Evolutionary conservation across 2,329 filamentous ascomycete genomes (phyloP).

Genomic region (Sporothrix protearum): DNA sequence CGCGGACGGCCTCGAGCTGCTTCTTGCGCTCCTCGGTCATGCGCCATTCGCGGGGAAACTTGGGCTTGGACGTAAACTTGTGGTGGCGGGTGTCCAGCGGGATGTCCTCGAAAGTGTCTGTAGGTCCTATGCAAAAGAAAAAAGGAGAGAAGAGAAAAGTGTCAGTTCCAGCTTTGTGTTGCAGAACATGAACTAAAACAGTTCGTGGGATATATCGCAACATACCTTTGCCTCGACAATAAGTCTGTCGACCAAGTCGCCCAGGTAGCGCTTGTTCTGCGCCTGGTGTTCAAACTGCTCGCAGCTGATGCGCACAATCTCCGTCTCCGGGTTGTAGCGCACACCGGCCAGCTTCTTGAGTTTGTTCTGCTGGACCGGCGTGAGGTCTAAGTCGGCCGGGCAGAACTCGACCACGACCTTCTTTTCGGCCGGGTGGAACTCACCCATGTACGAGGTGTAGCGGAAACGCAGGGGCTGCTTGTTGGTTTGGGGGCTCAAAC

Average conservation of each 20-base stretch:
- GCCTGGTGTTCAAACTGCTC: slow-evolving; percentile 84
- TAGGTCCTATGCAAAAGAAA: slow-evolving; percentile 53
- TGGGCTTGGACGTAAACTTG: slow-evolving; percentile 60
- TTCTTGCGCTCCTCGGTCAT: slow-evolving; percentile 66
- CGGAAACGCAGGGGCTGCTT: slow-evolving; percentile 81
- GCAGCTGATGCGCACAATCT: slow-evolving; percentile 83
- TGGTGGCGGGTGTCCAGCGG: slow-evolving; percentile 87
- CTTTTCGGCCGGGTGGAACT: slow-evolving; percentile 81
- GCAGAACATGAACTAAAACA: not conserved
- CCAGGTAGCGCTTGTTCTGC: slow-evolving; percentile 95
- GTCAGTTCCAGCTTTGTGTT: not conserved
- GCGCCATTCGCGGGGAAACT: slow-evolving; percentile 80
- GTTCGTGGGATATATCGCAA: not conserved
- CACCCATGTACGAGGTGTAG: slow-evolving; percentile 95
- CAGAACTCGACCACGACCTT: slow-evolving; percentile 94
- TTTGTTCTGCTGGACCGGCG: slow-evolving; percentile 66
- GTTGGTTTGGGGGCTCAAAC: slow-evolving; percentile 66
- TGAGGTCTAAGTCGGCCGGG: slow-evolving; percentile 68
- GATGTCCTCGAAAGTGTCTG: slow-evolving; percentile 81
- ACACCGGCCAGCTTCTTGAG: slow-evolving; percentile 81
- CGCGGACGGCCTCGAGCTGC: slow-evolving; percentile 61
- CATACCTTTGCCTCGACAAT: slow-evolving; percentile 67
- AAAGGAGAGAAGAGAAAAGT: not conserved
- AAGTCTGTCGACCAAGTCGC: slow-evolving; percentile 70
- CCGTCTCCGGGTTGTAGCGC: slow-evolving; percentile 81